A percentile compares a stretch with the other conserved stretches of the same genome.
Conservation (phyloP, 108 stramenopile genomes). For the Cyclotella kingstonii region DNA sequence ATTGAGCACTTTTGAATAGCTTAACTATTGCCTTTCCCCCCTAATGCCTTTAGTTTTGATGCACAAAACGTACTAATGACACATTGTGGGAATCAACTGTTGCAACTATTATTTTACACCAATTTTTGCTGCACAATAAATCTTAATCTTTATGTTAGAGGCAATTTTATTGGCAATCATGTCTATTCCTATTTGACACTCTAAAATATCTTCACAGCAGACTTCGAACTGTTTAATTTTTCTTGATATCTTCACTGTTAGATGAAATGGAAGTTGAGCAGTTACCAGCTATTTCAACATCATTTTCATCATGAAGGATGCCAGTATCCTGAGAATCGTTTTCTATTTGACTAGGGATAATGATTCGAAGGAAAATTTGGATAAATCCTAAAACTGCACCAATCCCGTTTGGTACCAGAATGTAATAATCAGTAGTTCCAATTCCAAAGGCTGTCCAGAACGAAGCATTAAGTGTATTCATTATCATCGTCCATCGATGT, state of each 20-base stretch:
- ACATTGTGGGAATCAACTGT: too few relatives aligned
- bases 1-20: too few relatives aligned
- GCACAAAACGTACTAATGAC: too few relatives aligned
- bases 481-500: constrained; percentile 42
- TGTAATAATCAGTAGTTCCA: constrained; percentile 59
- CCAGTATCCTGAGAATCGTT: not conserved
- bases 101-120: too few relatives aligned
- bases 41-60: too few relatives aligned
- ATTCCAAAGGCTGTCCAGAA: constrained; percentile 80
- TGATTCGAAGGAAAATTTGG: constrained; percentile 55
- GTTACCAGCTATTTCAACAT: not conserved
- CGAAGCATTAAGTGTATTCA: constrained; percentile 54
- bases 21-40: too few relatives aligned
- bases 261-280: not conserved
- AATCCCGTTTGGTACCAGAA: constrained; percentile 68
- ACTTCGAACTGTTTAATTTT: too few relatives aligned
- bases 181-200: too few relatives aligned
- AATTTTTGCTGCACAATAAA: too few relatives aligned
- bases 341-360: constrained; percentile 12
- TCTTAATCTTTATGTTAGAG: too few relatives aligned
- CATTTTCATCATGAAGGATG: not conserved
- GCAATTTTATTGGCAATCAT: too few relatives aligned
- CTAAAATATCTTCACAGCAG: too few relatives aligned
- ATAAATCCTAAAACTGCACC: constrained; percentile 61
- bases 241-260: not conserved